phyloP scores from a whole-genome alignment of 2,329 filamentous ascomycete genomes.

The Aquanectria penicillioides region DNA sequence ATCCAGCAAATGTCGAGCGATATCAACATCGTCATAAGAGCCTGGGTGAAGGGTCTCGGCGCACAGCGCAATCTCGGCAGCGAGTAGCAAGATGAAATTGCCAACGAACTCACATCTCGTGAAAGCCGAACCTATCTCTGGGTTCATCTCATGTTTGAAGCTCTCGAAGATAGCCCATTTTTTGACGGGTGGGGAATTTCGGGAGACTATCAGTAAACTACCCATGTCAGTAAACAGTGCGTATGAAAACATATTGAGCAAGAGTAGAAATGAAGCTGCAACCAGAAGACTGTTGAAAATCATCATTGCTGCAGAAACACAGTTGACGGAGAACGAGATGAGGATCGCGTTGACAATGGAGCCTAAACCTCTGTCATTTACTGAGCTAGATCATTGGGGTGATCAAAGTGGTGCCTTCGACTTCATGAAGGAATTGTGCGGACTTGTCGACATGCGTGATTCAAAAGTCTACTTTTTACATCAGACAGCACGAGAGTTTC shows the following conservation, averaged over 20 bases:
- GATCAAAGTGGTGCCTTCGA: slow-evolving; percentile 18
- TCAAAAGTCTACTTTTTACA: slow-evolving; percentile 9
- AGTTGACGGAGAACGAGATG: slow-evolving; percentile 38
- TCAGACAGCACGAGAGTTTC: slow-evolving; percentile 9
- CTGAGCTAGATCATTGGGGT: slow-evolving; percentile 10
- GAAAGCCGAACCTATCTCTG: slow-evolving; percentile 44
- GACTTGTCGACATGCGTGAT: slow-evolving; percentile 17
- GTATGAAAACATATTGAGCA: slow-evolving; percentile 39
- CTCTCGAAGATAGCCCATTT: slow-evolving; percentile 21
- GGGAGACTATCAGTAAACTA: slow-evolving; percentile 17
- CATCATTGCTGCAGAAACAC: slow-evolving; percentile 36
- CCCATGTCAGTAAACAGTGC: slow-evolving; percentile 37
- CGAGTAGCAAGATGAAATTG: slow-evolving; percentile 18
- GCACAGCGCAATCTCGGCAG: slow-evolving; percentile 13
- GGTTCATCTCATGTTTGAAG: slow-evolving; percentile 35
- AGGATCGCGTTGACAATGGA: slow-evolving; percentile 27
- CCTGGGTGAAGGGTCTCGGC: slow-evolving; percentile 13
- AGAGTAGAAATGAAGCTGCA: slow-evolving; percentile 15
- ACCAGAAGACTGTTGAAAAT: slow-evolving; percentile 36
- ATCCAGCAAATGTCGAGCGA: slow-evolving; percentile 32
- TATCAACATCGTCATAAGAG: slow-evolving; percentile 34
- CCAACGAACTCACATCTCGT: too few species aligned
- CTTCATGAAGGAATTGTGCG: slow-evolving; percentile 40
- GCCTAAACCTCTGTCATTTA: slow-evolving; percentile 8
- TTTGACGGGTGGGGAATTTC: slow-evolving; percentile 20